Conservation (phyloP, 441 rosid species). For the Bocquillonia castaneifolia region DNA sequence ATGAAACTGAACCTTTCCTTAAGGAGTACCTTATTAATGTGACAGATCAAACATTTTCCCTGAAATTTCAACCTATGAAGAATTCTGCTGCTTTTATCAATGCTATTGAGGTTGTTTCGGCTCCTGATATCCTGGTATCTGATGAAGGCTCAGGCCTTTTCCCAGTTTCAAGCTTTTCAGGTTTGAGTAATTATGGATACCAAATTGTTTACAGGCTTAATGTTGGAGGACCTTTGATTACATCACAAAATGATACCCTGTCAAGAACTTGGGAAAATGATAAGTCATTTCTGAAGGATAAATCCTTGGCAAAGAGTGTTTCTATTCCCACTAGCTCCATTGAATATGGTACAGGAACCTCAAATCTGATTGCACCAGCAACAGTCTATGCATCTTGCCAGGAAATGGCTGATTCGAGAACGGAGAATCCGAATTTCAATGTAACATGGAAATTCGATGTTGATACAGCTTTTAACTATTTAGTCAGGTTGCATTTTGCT, state of each 20-base stretch:
- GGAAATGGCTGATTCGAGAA: conserved; percentile 52
- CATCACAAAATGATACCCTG: conserved; percentile 62
- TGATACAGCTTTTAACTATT: conserved; percentile 45
- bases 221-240: conserved; percentile 61
- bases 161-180: conserved; percentile 41
- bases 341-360: conserved; percentile 40
- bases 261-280: conserved; percentile 62
- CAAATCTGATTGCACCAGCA: conserved; percentile 62
- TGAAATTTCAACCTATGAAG: conserved; percentile 54
- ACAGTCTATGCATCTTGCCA: conserved; percentile 58
- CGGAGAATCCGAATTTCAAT: conserved; percentile 51
- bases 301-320: conserved; percentile 33
- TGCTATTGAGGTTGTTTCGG: conserved; percentile 81
- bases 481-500: conserved; percentile 68
- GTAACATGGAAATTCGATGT: conserved; percentile 65
- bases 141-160: conserved; percentile 54
- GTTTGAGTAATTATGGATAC: conserved; percentile 44
- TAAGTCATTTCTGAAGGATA: conserved; percentile 41
- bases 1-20: conserved; percentile 29
- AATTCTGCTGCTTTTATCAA: conserved; percentile 71
- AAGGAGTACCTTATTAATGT: conserved; percentile 61
- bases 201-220: conserved; percentile 58
- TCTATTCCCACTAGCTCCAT: conserved; percentile 41
- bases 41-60: conserved; percentile 41
- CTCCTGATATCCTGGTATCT: conserved; percentile 47